These are phyloP conservation scores for Mycocentrospora acerina DNA, from an alignment of 2,329 filamentous ascomycete genomes.

Conservation along the genomic window DNA sequence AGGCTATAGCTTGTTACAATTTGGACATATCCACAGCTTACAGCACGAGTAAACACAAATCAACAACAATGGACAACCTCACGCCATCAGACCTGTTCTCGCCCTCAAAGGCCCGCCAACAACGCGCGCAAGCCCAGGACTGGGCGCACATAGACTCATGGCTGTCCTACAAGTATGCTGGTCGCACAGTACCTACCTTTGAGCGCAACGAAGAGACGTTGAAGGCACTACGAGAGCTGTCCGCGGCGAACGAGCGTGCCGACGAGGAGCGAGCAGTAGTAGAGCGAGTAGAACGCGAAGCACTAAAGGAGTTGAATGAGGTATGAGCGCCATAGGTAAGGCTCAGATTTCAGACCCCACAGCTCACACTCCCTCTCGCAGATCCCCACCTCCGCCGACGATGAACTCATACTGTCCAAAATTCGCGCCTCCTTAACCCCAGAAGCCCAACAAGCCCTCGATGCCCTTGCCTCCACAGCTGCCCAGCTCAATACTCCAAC, in stretches of 20 bases:
- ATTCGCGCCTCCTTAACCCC: slow-evolving; percentile 29
- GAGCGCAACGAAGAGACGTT: slow-evolving; percentile 87
- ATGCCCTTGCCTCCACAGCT: slow-evolving; percentile 40
- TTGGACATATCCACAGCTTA: too few relatives aligned
- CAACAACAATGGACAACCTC: slow-evolving; percentile 35
- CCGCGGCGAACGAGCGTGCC: slow-evolving; percentile 73
- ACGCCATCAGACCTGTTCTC: slow-evolving; percentile 55
- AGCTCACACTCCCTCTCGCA: slow-evolving; percentile 12
- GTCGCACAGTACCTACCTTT: slow-evolving; percentile 68
- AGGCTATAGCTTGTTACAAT: too few relatives aligned
- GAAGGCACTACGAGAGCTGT: slow-evolving; percentile 71
- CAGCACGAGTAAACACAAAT: too few relatives aligned
- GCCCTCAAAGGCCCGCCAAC: slow-evolving; percentile 67
- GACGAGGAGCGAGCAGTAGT: slow-evolving; percentile 68
- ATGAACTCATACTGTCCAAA: slow-evolving; percentile 25
- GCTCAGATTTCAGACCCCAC: slow-evolving; percentile 6
- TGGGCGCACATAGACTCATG: slow-evolving; percentile 87
- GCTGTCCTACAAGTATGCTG: slow-evolving; percentile 69
- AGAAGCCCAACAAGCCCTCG: slow-evolving; percentile 34
- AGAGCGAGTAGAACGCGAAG: slow-evolving; percentile 59
- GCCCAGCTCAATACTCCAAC: slow-evolving; percentile 38
- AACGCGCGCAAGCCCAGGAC: slow-evolving; percentile 81
- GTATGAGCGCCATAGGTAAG: slow-evolving; percentile 17
- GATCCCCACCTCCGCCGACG: slow-evolving; percentile 19
- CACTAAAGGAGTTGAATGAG: slow-evolving; percentile 56